phyloP scores from a whole-genome alignment of 2,329 filamentous ascomycete species.

The Arthrobotrys conoides region DNA sequence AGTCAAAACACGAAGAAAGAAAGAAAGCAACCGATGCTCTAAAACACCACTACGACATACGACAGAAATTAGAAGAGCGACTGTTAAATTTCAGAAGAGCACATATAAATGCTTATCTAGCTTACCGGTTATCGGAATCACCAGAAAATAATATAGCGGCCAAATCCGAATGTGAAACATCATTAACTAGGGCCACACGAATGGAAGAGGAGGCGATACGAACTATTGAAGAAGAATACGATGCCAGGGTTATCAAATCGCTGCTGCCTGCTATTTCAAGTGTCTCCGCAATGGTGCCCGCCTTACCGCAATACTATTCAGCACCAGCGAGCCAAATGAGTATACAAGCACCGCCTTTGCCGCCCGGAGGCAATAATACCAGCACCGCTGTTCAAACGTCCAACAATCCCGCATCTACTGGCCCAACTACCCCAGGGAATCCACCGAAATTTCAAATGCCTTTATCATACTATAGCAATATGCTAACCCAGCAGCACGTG shows the following conservation, averaged over 20 bases:
- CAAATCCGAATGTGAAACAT: constrained; percentile 22
- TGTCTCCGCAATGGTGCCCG: constrained; percentile 21
- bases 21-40: neutral
- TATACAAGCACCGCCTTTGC: constrained; percentile 1
- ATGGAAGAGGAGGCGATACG: constrained; percentile 7
- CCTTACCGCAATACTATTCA: constrained; percentile 14
- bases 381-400: neutral
- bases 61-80: constrained; percentile 15
- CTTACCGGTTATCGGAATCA: constrained; percentile 4
- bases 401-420: neutral
- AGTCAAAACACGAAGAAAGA: constrained; percentile 14
- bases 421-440: neutral
- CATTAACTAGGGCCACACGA: constrained; percentile 1
- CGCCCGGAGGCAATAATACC: neutral
- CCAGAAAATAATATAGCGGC: constrained; percentile 5
- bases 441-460: constrained; percentile 35
- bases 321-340: neutral
- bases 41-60: constrained; percentile 27
- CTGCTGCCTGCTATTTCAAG: constrained; percentile 34
- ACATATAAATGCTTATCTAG: constrained; percentile 26
- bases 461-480: constrained; percentile 35
- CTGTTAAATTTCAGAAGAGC: constrained; percentile 15
- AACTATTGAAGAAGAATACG: constrained; percentile 28
- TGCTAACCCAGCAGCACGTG: constrained; percentile 34
- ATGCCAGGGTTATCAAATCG: constrained; percentile 13